Base-by-base conservation (phyloP, 345 rosid genomes). In the Arabidopsis arenosa region DNA sequence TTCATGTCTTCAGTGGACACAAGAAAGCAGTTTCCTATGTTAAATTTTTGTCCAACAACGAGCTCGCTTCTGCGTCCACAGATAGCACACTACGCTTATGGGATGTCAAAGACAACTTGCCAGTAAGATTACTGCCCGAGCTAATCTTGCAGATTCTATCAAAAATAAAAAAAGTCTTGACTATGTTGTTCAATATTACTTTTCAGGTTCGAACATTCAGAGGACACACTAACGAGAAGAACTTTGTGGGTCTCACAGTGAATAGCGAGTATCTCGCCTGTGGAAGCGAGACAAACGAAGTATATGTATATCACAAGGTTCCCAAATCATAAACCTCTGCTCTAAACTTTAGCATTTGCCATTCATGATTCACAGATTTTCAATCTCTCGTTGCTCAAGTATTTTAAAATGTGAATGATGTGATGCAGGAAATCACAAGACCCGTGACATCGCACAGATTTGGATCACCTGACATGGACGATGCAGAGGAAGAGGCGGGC, bases 171-270 rank as follows among this genome's bases (percentile, higher is more conserved):
- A 36, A 15, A 47, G 6, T 54, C n/a, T 64, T 75, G 59, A 49
- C 66, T 58, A 41, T 55, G 30, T 6, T 54, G 18, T 67, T 73
- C 48, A 33, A 23, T 68, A 23, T 17, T 43, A 63, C 44, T 63
- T 32, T 57, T 5, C 91, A 95, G 99, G 93, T 92, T 53, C 92
- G 94, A 5, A 89, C 96, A 11, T 86, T 93, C 53, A 87, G 80
- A 81, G 98, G 98, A 63, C 99, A 95, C 80, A 85, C 90, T n/a
- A 95, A 95, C 57, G 98, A 95, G 86, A 95, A 93, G 85, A 95
- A 95, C 75, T 95, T 93, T 37, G 98, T 93, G 28, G 99, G 99
- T 66, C 90, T 95, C 40, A 84, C 94, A 0, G 97, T 95, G 58
- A 95, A 87, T 66, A 85, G 89, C 2, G 92, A 93, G 77, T 93